phyloP scores from a whole-genome alignment of 805 yeast genomes.

The Ogataea pini region DNA sequence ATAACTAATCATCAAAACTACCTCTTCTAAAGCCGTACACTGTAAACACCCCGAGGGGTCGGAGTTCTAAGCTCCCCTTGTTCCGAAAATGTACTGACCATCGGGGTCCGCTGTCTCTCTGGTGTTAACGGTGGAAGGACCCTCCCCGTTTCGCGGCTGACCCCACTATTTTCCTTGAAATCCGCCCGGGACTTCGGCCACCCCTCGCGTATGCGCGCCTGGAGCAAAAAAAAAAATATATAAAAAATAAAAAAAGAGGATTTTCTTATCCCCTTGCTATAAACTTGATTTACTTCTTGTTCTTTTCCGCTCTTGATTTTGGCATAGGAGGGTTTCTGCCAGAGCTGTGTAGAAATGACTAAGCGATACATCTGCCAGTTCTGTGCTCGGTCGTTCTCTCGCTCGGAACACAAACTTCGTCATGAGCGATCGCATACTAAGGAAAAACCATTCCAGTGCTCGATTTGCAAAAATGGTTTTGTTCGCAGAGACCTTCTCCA shows the following conservation, averaged over 20 bases:
- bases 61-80: neutral
- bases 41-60: constrained; percentile 4
- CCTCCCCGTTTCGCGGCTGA: constrained; percentile 9
- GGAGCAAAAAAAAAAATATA: constrained; percentile 1
- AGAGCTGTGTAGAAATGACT: constrained; percentile 40
- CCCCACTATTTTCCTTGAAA: constrained; percentile 4
- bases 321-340: neutral
- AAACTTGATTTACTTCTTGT: neutral
- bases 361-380: constrained; percentile 73
- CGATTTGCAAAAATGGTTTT: constrained; percentile 67
- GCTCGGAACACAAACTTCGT: constrained; percentile 75
- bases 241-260: neutral
- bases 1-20: no score
- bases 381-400: constrained; percentile 78
- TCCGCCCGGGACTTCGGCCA: constrained; percentile 1
- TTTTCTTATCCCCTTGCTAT: constrained; percentile 1
- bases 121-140: constrained; percentile 8
- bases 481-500: constrained; percentile 77
- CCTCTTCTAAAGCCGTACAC: neutral
- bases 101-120: constrained; percentile 1
- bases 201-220: constrained; percentile 5
- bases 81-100: neutral
- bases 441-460: constrained; percentile 77
- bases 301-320: neutral
- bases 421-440: constrained; percentile 82